Evolutionary conservation across 2,329 filamentous ascomycete genomes (phyloP).

Genomic region (Trichothecium sympodiale): DNA sequence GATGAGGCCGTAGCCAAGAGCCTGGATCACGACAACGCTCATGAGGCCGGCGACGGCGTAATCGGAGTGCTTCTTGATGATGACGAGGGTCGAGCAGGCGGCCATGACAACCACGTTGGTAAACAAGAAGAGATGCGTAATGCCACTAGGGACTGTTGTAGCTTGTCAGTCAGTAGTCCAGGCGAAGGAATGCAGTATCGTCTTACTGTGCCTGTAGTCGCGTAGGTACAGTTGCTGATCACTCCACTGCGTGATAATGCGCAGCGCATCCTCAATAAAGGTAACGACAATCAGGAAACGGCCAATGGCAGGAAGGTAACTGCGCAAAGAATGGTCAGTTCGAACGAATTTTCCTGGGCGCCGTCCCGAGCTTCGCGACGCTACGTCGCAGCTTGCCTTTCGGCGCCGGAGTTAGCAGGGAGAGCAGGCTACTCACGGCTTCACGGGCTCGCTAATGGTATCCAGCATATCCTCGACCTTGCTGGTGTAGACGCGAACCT

Average conservation of each 20-base stretch:
- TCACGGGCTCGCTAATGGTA: conserved; percentile 76
- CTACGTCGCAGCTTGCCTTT: too few relatives aligned
- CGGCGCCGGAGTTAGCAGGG: not conserved
- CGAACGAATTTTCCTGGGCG: not conserved
- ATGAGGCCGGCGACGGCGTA: conserved; percentile 87
- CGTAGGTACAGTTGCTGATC: conserved; percentile 90
- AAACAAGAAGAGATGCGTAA: conserved; percentile 89
- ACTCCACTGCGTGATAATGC: conserved; percentile 94
- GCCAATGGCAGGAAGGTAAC: conserved; percentile 88
- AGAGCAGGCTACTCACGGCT: conserved; percentile 53
- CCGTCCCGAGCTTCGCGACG: too few relatives aligned
- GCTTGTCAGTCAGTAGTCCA: not conserved
- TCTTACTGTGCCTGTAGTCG: conserved; percentile 86
- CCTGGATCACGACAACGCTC: conserved; percentile 83
- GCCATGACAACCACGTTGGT: conserved; percentile 84
- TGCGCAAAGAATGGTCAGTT: conserved; percentile 24
- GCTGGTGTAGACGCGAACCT: conserved; percentile 88
- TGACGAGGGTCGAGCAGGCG: conserved; percentile 72
- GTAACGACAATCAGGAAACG: conserved; percentile 97
- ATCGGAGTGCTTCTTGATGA: conserved; percentile 84
- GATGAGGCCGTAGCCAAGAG: conserved; percentile 91
- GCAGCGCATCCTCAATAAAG: conserved; percentile 90
- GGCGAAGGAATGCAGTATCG: not conserved
- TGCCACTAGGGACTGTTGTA: conserved; percentile 63
- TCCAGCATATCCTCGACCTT: conserved; percentile 96